Evolutionary conservation across 805 yeast species (phyloP).

Genomic region (Saturnispora quitensis): DNA sequence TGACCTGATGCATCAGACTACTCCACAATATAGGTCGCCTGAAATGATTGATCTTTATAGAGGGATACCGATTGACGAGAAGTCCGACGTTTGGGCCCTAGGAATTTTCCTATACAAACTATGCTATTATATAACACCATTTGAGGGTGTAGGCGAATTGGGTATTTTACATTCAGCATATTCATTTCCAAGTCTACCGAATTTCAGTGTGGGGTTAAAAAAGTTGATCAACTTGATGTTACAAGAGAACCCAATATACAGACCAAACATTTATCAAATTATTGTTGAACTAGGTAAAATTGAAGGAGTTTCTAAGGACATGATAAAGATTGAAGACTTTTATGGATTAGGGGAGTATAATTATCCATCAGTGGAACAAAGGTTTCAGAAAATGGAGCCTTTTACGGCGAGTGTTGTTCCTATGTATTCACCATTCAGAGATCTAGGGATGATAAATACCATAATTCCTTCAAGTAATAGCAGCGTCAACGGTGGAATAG

Average conservation of each 20-base stretch:
- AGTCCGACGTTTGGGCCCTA: constrained; percentile 93
- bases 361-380: constrained; percentile 22
- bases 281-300: constrained; percentile 53
- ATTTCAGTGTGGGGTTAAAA: constrained; percentile 60
- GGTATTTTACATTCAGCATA: constrained; percentile 81
- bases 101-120: constrained; percentile 87
- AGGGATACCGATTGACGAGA: constrained; percentile 80
- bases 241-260: constrained; percentile 67
- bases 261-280: constrained; percentile 87
- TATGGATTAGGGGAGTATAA: constrained; percentile 29
- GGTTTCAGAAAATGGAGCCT: constrained; percentile 22
- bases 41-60: constrained; percentile 90
- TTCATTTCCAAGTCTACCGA: constrained; percentile 64
- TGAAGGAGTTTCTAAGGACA: constrained; percentile 24
- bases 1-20: constrained; percentile 83
- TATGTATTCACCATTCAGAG: constrained; percentile 25
- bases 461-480: neutral
- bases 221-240: constrained; percentile 70
- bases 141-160: constrained; percentile 79
- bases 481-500: neutral
- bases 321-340: constrained; percentile 26
- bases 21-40: constrained; percentile 92
- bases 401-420: constrained; percentile 25
- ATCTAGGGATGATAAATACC: constrained; percentile 13
- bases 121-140: constrained; percentile 90